Base-by-base conservation (phyloP, 768 basidiomycete species). In the Ephemerocybe angulata region DNA sequence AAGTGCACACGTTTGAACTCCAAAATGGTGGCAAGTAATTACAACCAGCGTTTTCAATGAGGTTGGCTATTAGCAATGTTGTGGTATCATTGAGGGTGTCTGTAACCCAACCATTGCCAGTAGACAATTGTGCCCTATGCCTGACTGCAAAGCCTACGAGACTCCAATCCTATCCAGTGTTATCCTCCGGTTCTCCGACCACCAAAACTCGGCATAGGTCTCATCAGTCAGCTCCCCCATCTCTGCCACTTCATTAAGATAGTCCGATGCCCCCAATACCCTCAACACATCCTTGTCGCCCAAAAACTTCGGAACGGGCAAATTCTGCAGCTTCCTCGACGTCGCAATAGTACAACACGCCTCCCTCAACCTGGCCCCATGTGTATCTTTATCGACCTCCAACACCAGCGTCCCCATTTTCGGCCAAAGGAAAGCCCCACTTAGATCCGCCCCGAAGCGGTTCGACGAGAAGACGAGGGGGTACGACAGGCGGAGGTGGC, bases 401-500 rank as follows among this genome's bases (percentile, higher is more conserved):
- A 50, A 12, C 2, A 49, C 54, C 19, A 55, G 37, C 8, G 54
- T 55, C 15, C 50, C 21, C 8, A 55, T 31, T 15, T 50, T 41
- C 4, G 54, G 54, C 54, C 54, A 55, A 8, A 42, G 28, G 22
- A 19, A 33, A n/a, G 10, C 21, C 21, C 38, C 38, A 38, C 21
- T 21, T 21, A 55, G 10, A 10, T 49, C 48, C 3, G 4, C 27
- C 5, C 15, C 25, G 17, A 55, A 44, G 10, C 31, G 38, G 4
- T 24, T n/a, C 19, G 29, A 12, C 17, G 30, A 44, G 49, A 30
- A 42, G 35, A 38, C 1, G 27, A 40, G 54, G 12, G 40, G 25
- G 8, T 43, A 41, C 22, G 47, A 29, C 12, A 55, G 5, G 29
- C 29, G 49, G 22, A 55, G 28, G 49, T 50, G 47, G 4, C 5